Percentiles rank a stretch among this genome's conserved stretches.
phyloP scores from a whole-genome alignment of 202 grass and related monocot genomes.

The Digitaria exilis region DNA sequence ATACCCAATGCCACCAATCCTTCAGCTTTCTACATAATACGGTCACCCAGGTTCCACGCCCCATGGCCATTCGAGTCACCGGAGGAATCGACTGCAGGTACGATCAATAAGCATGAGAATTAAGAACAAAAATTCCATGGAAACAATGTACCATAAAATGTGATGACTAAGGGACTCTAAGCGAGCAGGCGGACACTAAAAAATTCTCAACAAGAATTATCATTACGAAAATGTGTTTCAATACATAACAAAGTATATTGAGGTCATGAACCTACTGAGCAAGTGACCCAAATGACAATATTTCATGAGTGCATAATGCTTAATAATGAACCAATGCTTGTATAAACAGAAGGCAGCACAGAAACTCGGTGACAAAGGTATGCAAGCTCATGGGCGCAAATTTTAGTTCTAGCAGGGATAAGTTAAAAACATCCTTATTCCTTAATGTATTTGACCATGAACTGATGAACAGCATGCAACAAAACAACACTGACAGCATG shows the following conservation, averaged over 20 bases:
- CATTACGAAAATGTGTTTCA: background rate
- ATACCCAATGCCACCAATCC: constrained; percentile 99
- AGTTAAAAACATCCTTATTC: background rate
- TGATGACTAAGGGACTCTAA: background rate
- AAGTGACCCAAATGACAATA: background rate
- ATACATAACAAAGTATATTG: background rate
- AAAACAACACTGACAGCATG: background rate
- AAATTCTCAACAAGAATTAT: background rate
- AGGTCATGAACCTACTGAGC: background rate
- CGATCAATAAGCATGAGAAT: constrained; percentile 37
- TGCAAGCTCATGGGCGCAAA: background rate
- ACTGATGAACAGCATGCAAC: background rate
- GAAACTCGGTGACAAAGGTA: background rate
- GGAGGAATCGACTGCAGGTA: constrained; percentile 93
- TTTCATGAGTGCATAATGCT: constrained; percentile 1
- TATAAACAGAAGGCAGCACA: background rate
- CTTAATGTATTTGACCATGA: too few species aligned
- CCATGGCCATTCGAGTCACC: constrained; percentile 93
- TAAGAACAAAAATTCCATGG: constrained; percentile 11
- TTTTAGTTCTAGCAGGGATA: constrained; percentile 1
- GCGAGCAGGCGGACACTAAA: background rate
- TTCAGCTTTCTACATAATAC: constrained; percentile 90
- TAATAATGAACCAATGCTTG: background rate
- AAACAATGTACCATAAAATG: constrained; percentile 17
- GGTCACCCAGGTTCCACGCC: constrained; percentile 92